Base-by-base conservation (phyloP, 176 grass and related monocot species). In the Oryza glumipatula region DNA sequence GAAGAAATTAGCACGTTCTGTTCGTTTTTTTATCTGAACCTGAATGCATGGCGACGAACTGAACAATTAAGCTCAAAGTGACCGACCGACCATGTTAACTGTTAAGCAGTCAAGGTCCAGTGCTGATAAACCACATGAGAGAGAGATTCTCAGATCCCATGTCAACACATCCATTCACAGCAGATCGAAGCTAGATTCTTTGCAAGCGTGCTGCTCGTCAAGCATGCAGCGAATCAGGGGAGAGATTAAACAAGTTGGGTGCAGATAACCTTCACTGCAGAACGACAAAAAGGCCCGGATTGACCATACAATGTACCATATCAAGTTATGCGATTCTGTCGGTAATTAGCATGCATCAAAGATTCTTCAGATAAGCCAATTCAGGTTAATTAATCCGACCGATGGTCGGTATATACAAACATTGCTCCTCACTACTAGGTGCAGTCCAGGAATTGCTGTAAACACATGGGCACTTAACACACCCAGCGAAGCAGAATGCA, bases 351-450 rank as follows among this genome's bases (percentile, higher is more conserved):
- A 16, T 17, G 79, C 83, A 23, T 19, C 32, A 70, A 67, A 77
- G 78, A 86, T 86, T 86, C 67, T 81, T 78, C 54, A 58, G 83
- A 70, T 89, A 72, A 77, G 38, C 4, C 47, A 23, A 10, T n/a
- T 2, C 2, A 33, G 14, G 23, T 82, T 82, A 66, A 73, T 47
- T 78, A 86, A 58, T 78, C 13, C 10, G 38, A 82, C 65, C 10
- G 38, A 82, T 54, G 36, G 54, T n/a, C 17, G 2, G 54, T 45
- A 58, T 28, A 65, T 78, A 26, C 79, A 65, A 74, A 26, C 79
- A 68, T 82, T 52, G 44, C 16, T 77, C 83, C 83, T 77, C 54
- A 38, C 88, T 73, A 36, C 10, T 72, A 48, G 58, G 58, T 8
- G 39, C 8, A 63, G 76, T 84, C 14, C 72, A 48, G 58, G n/a